phyloP scores from a whole-genome alignment of 192 early-diverging fungal species.

The Coemansia sp. region DNA sequence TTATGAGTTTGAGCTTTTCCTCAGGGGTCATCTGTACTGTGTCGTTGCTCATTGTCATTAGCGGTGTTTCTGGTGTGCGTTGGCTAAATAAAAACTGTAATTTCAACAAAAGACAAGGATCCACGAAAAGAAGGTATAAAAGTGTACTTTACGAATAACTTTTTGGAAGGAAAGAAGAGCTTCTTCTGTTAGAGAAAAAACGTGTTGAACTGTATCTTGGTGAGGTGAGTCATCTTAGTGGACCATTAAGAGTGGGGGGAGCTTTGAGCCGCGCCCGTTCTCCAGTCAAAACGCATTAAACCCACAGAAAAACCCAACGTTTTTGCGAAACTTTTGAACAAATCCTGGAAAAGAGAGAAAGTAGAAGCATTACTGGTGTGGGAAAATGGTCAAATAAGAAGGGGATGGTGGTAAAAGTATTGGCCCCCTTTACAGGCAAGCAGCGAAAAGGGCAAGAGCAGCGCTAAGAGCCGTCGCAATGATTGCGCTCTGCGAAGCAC shows the following conservation, averaged over 20 bases:
- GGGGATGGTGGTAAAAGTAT: background rate
- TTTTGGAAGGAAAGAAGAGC: too few relatives aligned
- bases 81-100: background rate
- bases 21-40: constrained; percentile 38
- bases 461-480: constrained; percentile 27
- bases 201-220: too few relatives aligned
- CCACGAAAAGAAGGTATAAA: constrained; percentile 4
- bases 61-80: background rate
- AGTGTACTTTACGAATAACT: background rate
- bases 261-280: too few relatives aligned
- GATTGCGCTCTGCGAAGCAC: constrained; percentile 18
- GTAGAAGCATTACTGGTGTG: constrained; percentile 2
- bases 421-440: constrained; percentile 24
- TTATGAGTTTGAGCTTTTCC: constrained; percentile 80
- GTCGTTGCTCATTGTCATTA: constrained; percentile 21
- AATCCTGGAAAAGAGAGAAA: background rate
- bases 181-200: too few relatives aligned
- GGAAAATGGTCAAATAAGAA: constrained; percentile 13
- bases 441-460: constrained; percentile 29
- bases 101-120: background rate
- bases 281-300: too few relatives aligned
- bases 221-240: too few relatives aligned
- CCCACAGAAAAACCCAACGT: too few relatives aligned
- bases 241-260: too few relatives aligned
- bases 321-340: background rate